Conservation (phyloP, 2,329 filamentous ascomycete genomes). For the Diaporthe sp. region DNA sequence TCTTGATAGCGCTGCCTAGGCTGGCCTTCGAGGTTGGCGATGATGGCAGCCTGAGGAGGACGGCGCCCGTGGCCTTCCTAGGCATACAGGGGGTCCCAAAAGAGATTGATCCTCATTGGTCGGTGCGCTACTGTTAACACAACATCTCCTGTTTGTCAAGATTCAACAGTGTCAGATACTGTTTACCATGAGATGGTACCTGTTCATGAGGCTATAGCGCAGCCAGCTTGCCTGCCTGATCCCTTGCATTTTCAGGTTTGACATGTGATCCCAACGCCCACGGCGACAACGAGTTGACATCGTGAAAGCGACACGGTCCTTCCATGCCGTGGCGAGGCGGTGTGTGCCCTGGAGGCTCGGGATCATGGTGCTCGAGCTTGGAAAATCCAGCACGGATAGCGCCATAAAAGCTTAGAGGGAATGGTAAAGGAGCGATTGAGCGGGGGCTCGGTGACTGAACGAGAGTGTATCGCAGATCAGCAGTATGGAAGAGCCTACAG, state of each 20-base stretch:
- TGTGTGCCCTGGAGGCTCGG: background rate
- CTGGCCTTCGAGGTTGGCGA: background rate
- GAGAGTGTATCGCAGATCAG: no score
- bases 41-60: no score
- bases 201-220: background rate
- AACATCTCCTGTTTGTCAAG: background rate
- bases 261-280: background rate
- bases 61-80: no score
- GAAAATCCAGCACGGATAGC: background rate
- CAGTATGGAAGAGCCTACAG: background rate
- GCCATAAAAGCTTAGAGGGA: background rate
- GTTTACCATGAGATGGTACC: no score
- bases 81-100: no score
- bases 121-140: background rate
- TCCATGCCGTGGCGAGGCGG: background rate
- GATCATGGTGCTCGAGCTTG: background rate
- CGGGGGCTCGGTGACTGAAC: no score
- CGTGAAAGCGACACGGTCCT: background rate
- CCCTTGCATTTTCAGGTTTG: background rate
- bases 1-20: background rate
- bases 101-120: background rate
- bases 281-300: background rate
- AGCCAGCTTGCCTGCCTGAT: background rate
- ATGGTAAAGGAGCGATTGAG: background rate
- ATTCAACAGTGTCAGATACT: background rate